A percentile compares a stretch with the other conserved stretches of the same genome.
phyloP scores from a whole-genome alignment of 495 filamentous ascomycete genomes.

The Lasiosphaeris hirsuta region DNA sequence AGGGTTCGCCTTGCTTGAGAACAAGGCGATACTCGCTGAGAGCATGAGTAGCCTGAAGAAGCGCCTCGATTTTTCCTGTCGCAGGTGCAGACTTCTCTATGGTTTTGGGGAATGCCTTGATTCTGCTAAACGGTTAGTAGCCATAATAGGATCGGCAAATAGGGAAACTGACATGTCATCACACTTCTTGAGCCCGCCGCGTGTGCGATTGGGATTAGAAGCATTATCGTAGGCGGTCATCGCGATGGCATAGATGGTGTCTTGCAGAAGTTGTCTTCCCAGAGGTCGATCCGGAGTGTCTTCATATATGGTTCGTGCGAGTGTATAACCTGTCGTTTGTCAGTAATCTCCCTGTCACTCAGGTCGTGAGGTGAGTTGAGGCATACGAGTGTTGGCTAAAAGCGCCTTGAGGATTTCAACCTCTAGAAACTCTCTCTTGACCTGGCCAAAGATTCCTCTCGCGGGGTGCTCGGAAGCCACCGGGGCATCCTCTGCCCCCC shows the following conservation, averaged over 20 bases:
- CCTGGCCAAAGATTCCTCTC: conserved; percentile 66
- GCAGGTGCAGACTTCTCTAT: conserved; percentile 52
- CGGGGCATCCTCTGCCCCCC: conserved; percentile 55
- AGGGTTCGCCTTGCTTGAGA: conserved; percentile 86
- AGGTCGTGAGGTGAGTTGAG: background rate
- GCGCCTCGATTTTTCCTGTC: conserved; percentile 57
- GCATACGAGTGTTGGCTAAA: conserved; percentile 64
- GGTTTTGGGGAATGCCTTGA: conserved; percentile 65
- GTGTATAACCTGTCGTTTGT: conserved; percentile 54
- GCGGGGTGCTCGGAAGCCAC: conserved; percentile 25
- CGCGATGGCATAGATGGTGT: conserved; percentile 62
- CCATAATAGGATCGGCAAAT: background rate
- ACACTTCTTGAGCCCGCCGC: conserved; percentile 80
- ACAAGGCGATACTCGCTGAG: conserved; percentile 86
- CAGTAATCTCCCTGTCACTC: conserved; percentile 7
- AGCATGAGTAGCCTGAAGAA: conserved; percentile 82
- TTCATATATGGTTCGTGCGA: conserved; percentile 70
- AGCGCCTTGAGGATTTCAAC: conserved; percentile 71
- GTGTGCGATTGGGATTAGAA: conserved; percentile 79
- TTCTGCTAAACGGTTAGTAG: conserved; percentile 38
- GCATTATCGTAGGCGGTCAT: conserved; percentile 83
- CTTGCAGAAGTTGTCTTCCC: conserved; percentile 51
- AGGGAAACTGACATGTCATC: conserved; percentile 66
- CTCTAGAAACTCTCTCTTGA: conserved; percentile 64
- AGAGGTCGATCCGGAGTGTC: conserved; percentile 51